These are phyloP conservation scores for Quercus parvula DNA, from an alignment of 306 rosid genomes.

Conservation along the genomic window DNA sequence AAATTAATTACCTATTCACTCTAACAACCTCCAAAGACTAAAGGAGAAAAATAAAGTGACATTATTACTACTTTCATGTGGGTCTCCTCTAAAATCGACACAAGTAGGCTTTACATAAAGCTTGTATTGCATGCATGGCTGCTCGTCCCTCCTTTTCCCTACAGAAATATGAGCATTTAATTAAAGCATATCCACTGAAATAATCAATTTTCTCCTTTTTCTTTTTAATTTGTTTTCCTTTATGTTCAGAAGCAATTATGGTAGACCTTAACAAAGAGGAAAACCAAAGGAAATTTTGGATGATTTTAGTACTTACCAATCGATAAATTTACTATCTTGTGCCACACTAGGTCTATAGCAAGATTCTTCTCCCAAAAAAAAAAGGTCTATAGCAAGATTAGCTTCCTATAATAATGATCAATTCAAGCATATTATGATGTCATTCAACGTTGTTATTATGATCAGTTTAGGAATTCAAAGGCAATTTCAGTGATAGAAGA, in stretches of 20 bases:
- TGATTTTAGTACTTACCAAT: too few relatives aligned
- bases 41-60: neutral
- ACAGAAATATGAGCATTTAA: neutral
- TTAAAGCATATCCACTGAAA: neutral
- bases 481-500: too few relatives aligned
- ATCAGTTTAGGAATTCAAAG: too few relatives aligned
- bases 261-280: neutral
- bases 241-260: neutral
- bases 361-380: too few relatives aligned
- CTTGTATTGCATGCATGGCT: conserved; percentile 17
- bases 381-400: too few relatives aligned
- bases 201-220: neutral
- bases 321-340: too few relatives aligned
- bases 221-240: neutral
- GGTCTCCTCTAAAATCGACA: conserved; percentile 23
- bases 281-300: neutral
- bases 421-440: too few relatives aligned
- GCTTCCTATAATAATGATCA: too few relatives aligned
- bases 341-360: too few relatives aligned
- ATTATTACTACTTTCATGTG: neutral
- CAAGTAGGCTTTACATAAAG: conserved; percentile 18
- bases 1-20: neutral
- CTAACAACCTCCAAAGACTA: neutral
- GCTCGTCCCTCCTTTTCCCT: conserved; percentile 19
- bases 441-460: too few relatives aligned